Conservation (phyloP, 2,329 filamentous ascomycete species). For the Ascochyta rabiei region DNA sequence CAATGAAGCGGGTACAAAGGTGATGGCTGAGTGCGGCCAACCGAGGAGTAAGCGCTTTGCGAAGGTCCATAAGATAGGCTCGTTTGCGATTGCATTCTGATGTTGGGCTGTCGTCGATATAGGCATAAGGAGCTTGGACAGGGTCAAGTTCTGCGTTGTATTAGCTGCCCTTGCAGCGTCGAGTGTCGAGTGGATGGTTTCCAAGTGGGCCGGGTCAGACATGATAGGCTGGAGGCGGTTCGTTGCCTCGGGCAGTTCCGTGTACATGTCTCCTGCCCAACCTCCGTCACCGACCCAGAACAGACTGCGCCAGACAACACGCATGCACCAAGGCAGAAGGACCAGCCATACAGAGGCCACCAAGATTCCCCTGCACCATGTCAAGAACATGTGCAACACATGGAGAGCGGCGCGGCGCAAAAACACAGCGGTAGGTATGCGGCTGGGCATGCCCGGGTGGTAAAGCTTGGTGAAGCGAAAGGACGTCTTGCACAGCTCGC, state of each 20-base stretch:
- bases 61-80: conserved; percentile 55
- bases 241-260: conserved; percentile 15
- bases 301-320: conserved; percentile 88
- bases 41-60: conserved; percentile 52
- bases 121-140: conserved; percentile 43
- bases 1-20: conserved; percentile 30
- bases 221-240: conserved; percentile 1
- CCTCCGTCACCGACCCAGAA: conserved; percentile 93
- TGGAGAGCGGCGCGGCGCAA: conserved; percentile 78
- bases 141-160: conserved; percentile 23
- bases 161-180: conserved; percentile 28
- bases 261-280: conserved; percentile 57
- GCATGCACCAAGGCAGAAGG: conserved; percentile 87
- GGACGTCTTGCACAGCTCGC: conserved; percentile 97
- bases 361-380: conserved; percentile 78
- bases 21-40: conserved; percentile 30
- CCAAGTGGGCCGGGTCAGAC: conserved; percentile 21
- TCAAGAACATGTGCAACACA: conserved; percentile 70
- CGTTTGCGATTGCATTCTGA: conserved; percentile 44
- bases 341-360: conserved; percentile 88
- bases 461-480: conserved; percentile 99
- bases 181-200: conserved; percentile 25
- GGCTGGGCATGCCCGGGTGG: conserved; percentile 87
- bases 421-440: conserved; percentile 81
- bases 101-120: conserved; percentile 50